Evolutionary conservation across 2,329 filamentous ascomycete species (phyloP).

Genomic region (Colletotrichum liriopes): DNA sequence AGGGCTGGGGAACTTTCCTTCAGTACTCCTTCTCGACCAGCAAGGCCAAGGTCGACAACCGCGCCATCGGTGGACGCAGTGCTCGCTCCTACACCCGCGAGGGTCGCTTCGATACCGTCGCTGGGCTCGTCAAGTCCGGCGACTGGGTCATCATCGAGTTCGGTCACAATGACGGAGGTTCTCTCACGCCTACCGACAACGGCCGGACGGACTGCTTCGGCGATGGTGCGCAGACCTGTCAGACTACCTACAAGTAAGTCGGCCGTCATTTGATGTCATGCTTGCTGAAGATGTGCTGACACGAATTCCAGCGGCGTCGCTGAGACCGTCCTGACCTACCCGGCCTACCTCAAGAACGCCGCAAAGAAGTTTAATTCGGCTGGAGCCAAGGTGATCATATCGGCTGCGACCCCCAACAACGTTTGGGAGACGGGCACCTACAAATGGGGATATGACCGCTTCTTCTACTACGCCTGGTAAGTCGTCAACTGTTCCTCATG

Average conservation of each 20-base stretch:
- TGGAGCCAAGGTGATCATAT: conserved; percentile 74
- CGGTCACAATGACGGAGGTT: conserved; percentile 80
- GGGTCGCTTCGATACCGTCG: conserved; percentile 73
- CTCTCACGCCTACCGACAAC: conserved; percentile 70
- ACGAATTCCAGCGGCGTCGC: conserved; percentile 52
- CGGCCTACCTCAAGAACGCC: conserved; percentile 72
- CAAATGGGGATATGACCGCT: conserved; percentile 63
- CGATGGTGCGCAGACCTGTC: conserved; percentile 67
- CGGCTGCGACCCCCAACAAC: conserved; percentile 70
- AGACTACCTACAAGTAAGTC: conserved; percentile 61
- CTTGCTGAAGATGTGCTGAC: conserved; percentile 32
- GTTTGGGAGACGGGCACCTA: conserved; percentile 72
- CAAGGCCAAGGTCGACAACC: conserved; percentile 67
- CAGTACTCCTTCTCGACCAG: conserved; percentile 60
- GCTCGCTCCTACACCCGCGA: conserved; percentile 78
- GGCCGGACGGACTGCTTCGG: conserved; percentile 73
- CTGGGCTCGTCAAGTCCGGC: conserved; percentile 65
- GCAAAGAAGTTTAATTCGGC: conserved; percentile 67
- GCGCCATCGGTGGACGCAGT: conserved; percentile 76
- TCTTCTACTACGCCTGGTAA: conserved; percentile 69
- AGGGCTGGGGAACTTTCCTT: conserved; percentile 77
- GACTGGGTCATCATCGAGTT: conserved; percentile 82
- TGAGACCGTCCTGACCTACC: conserved; percentile 74
- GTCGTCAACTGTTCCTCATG: conserved; percentile 42
- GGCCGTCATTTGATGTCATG: neutral